Percentiles rank a stretch among this genome's conserved stretches.
phyloP scores from a whole-genome alignment of 2,329 filamentous ascomycete genomes.

The Zasmidium angulare region DNA sequence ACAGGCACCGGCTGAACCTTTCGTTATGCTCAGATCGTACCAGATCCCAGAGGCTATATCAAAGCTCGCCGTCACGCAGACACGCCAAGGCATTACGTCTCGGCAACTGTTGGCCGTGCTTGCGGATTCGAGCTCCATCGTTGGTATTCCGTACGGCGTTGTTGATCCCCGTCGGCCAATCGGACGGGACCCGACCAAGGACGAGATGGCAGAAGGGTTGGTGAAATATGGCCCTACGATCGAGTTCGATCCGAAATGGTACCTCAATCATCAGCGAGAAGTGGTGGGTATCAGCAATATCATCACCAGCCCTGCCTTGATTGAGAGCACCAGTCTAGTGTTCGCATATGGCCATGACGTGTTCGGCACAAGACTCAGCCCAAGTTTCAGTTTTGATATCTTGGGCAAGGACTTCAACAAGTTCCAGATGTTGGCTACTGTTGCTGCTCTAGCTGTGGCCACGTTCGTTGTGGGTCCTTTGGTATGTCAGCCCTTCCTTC shows the following conservation, averaged over 20 bases:
- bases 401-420: constrained; percentile 94
- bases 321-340: constrained; percentile 90
- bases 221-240: constrained; percentile 72
- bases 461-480: constrained; percentile 79
- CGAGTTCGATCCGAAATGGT: constrained; percentile 78
- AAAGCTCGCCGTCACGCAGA: constrained; percentile 80
- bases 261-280: constrained; percentile 79
- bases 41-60: constrained; percentile 77
- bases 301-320: constrained; percentile 70
- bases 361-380: constrained; percentile 82
- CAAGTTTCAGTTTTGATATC: constrained; percentile 87
- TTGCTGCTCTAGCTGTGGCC: constrained; percentile 73
- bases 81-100: constrained; percentile 85
- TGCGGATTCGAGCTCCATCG: constrained; percentile 69
- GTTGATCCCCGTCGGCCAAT: constrained; percentile 86
- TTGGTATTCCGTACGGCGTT: constrained; percentile 74
- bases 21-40: constrained; percentile 77
- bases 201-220: constrained; percentile 81
- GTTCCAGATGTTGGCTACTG: constrained; percentile 77
- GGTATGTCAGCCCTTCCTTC: constrained; percentile 59
- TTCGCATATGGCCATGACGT: constrained; percentile 87
- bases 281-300: constrained; percentile 73
- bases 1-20: constrained; percentile 65
- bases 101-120: constrained; percentile 79
- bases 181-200: constrained; percentile 75